Evolutionary conservation across 164 flowering plant species (phyloP).

Genomic region (Tetracentron sinense): DNA sequence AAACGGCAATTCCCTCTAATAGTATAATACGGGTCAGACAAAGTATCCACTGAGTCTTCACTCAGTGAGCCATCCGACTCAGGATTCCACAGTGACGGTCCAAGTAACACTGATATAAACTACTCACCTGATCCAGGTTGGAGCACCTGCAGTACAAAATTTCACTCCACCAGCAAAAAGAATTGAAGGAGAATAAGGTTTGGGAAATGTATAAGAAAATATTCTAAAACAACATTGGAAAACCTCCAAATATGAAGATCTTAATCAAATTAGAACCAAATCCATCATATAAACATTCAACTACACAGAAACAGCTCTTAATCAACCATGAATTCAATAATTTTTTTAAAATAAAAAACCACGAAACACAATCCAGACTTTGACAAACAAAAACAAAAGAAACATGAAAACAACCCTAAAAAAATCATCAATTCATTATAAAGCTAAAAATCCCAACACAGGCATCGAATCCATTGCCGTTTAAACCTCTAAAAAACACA

Average conservation of each 20-base stretch:
- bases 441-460: background rate
- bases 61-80: background rate
- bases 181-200: background rate
- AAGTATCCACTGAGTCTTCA: background rate
- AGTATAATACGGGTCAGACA: too few species aligned
- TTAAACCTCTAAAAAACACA: background rate
- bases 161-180: too few species aligned
- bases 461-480: background rate
- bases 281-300: background rate
- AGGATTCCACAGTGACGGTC: background rate
- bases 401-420: background rate
- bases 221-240: background rate
- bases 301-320: background rate
- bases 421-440: background rate
- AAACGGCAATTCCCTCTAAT: too few species aligned
- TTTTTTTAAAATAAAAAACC: background rate
- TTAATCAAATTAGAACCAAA: background rate
- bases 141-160: too few species aligned
- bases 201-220: background rate
- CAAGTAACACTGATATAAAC: background rate
- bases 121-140: background rate
- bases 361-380: background rate
- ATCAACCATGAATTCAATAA: background rate
- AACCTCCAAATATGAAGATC: background rate
- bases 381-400: background rate